These are phyloP conservation scores for Mollisiaceae sp. DNA, from an alignment of 2,329 filamentous ascomycete species.

Conservation along the genomic window DNA sequence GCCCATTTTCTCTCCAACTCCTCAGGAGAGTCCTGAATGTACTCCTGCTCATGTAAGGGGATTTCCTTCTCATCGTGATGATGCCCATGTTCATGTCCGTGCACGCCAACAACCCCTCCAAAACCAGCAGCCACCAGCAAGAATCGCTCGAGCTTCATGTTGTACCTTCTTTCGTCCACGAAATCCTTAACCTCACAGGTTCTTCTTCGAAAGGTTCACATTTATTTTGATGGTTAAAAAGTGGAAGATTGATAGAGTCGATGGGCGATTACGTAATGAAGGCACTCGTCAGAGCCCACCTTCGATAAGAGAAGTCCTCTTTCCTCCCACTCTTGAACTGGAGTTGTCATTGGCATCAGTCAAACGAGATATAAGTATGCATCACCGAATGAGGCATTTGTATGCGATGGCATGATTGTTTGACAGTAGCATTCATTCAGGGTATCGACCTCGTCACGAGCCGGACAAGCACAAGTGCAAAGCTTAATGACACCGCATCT, in stretches of 20 bases:
- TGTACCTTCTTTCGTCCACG: background rate
- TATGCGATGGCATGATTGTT: conserved; percentile 9
- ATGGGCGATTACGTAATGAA: conserved; percentile 2
- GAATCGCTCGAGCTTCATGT: background rate
- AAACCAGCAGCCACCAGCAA: background rate
- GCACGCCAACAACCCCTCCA: conserved; percentile 11
- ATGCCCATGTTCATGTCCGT: conserved; percentile 23
- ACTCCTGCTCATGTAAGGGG: conserved; percentile 49
- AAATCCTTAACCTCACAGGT: background rate
- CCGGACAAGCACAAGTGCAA: background rate
- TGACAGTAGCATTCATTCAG: background rate
- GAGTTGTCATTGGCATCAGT: conserved; percentile 6
- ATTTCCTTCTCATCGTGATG: conserved; percentile 40
- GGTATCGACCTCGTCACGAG: background rate
- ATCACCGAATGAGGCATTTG: conserved; percentile 9
- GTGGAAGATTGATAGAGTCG: background rate
- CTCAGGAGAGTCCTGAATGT: conserved; percentile 55
- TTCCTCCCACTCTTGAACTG: conserved; percentile 16
- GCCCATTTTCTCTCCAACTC: conserved; percentile 64
- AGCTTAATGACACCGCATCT: background rate
- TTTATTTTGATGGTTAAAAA: background rate
- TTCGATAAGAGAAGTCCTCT: background rate
- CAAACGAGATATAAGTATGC: background rate
- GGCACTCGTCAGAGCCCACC: background rate
- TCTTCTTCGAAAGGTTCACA: background rate